A percentile compares a stretch with the other conserved stretches of the same genome.
Evolutionary conservation across 176 grass and related monocot species (phyloP).

Genomic region (Musa schizocarpa): DNA sequence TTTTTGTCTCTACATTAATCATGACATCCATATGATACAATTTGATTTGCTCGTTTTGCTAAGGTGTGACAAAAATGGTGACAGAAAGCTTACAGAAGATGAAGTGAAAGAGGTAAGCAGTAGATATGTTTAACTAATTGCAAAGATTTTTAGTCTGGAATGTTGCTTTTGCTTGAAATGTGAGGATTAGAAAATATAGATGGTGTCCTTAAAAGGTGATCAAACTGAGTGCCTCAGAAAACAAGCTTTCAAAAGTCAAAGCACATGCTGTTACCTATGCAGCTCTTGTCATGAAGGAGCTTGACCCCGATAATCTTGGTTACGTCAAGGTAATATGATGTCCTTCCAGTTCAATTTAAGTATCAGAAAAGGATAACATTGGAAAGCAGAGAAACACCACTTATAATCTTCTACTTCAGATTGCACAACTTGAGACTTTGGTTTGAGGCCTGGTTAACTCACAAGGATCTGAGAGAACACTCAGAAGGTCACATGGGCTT

Average conservation of each 20-base stretch:
- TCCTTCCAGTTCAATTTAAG: background rate
- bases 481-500: slow-evolving; percentile 55
- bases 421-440: slow-evolving; percentile 88
- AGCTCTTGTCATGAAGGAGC: slow-evolving; percentile 89
- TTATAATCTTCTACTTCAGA: slow-evolving; percentile 24
- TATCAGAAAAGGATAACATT: background rate
- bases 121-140: background rate
- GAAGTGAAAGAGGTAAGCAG: slow-evolving; percentile 81
- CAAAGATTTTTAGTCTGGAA: background rate
- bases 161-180: background rate
- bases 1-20: background rate
- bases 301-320: slow-evolving; percentile 69
- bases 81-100: slow-evolving; percentile 89
- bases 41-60: slow-evolving; percentile 4
- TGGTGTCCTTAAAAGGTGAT: slow-evolving; percentile 47
- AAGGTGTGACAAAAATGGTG: slow-evolving; percentile 98
- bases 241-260: slow-evolving; percentile 86
- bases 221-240: slow-evolving; percentile 78
- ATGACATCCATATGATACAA: background rate
- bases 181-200: background rate
- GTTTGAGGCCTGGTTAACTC: slow-evolving; percentile 73
- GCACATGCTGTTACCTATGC: slow-evolving; percentile 77
- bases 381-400: background rate
- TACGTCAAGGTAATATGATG: slow-evolving; percentile 67
- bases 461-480: slow-evolving; percentile 56